Evolutionary conservation across 2,329 filamentous ascomycete genomes (phyloP).

Genomic region (Blastomyces gilchristii): DNA sequence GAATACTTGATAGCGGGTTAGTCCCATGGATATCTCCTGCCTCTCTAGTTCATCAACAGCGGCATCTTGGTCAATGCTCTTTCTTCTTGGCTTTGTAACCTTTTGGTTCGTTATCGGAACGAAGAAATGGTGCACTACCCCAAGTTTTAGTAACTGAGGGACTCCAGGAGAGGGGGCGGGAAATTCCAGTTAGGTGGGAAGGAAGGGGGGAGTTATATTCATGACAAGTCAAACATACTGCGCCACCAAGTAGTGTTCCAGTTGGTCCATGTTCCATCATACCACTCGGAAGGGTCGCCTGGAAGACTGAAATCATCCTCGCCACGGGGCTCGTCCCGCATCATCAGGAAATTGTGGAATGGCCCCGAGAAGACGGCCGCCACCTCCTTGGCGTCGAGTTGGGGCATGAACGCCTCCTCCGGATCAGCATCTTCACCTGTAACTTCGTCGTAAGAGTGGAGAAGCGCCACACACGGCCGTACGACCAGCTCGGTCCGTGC

Average conservation of each 20-base stretch:
- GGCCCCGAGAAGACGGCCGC: constrained; percentile 87
- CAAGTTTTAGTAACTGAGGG: constrained; percentile 1
- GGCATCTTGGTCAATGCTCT: constrained; percentile 34
- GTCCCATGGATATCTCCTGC: constrained; percentile 37
- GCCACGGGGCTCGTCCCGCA: constrained; percentile 45
- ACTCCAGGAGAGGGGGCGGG: constrained; percentile 7
- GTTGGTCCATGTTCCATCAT: constrained; percentile 68
- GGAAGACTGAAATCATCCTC: constrained; percentile 27
- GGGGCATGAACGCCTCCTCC: constrained; percentile 64
- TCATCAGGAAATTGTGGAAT: constrained; percentile 68
- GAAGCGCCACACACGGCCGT: constrained; percentile 64
- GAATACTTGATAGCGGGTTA: constrained; percentile 69
- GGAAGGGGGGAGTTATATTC: background rate
- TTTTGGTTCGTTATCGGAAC: constrained; percentile 66
- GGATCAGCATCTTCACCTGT: constrained; percentile 41
- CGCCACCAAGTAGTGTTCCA: constrained; percentile 72
- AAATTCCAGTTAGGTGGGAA: constrained; percentile 10
- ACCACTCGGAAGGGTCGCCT: constrained; percentile 58
- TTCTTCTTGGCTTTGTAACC: constrained; percentile 49
- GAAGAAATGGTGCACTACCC: constrained; percentile 75
- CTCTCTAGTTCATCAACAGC: constrained; percentile 31
- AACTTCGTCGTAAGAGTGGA: constrained; percentile 51
- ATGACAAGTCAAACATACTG: constrained; percentile 29
- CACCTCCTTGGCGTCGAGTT: constrained; percentile 79
- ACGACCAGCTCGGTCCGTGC: constrained; percentile 65